Evolutionary conservation across 2,329 filamentous ascomycete genomes (phyloP).

Genomic region (Talaromyces sp.): DNA sequence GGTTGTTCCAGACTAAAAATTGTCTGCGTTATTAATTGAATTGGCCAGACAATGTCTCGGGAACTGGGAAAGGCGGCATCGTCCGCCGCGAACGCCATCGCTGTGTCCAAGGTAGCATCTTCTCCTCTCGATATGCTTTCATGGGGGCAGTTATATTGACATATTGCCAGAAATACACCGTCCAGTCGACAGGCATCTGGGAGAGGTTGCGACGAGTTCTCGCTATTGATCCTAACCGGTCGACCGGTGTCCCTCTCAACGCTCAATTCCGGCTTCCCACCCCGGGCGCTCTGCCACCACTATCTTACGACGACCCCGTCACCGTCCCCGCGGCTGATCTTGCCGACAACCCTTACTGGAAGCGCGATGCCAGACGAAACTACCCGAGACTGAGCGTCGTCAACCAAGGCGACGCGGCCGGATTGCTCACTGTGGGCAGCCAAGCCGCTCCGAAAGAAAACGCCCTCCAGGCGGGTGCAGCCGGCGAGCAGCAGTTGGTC

Average conservation of each 20-base stretch:
- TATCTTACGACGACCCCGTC: slow-evolving; percentile 72
- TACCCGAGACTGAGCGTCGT: slow-evolving; percentile 79
- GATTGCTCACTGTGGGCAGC: slow-evolving; percentile 78
- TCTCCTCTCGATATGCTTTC: not conserved
- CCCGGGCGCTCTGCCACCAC: slow-evolving; percentile 66
- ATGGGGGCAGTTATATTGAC: slow-evolving; percentile 1
- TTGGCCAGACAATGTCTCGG: slow-evolving; percentile 26
- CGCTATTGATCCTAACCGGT: slow-evolving; percentile 79
- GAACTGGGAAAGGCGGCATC: slow-evolving; percentile 33
- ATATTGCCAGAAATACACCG: slow-evolving; percentile 78
- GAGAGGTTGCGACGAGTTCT: slow-evolving; percentile 71
- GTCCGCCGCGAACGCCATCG: slow-evolving; percentile 30
- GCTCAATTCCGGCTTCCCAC: slow-evolving; percentile 84
- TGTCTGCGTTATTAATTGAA: not conserved
- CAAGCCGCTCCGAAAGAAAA: slow-evolving; percentile 75
- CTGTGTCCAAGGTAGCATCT: slow-evolving; percentile 30
- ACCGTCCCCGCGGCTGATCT: slow-evolving; percentile 80
- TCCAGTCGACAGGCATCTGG: slow-evolving; percentile 86
- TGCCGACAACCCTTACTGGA: slow-evolving; percentile 93
- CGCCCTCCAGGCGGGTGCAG: slow-evolving; percentile 64
- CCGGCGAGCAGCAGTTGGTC: slow-evolving; percentile 67
- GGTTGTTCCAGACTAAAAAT: not conserved
- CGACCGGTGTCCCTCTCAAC: slow-evolving; percentile 88
- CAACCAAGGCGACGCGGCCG: slow-evolving; percentile 77
- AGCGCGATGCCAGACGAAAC: slow-evolving; percentile 76